Conservation (phyloP, 1,284 basidiomycete genomes). For the Marasmius sp. region DNA sequence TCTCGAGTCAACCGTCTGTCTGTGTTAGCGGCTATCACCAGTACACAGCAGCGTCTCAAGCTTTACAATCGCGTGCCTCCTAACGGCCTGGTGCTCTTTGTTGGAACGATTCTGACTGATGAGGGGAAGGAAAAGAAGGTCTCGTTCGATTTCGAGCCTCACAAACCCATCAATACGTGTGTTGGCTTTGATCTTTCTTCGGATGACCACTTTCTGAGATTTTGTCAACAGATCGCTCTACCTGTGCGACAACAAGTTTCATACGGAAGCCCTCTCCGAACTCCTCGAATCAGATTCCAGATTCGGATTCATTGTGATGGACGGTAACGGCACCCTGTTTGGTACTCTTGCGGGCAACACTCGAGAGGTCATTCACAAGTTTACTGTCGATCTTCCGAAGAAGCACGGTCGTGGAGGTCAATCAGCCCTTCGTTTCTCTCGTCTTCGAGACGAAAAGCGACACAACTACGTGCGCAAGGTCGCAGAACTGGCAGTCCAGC, state of each 20-base stretch:
- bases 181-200: conserved; percentile 25
- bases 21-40: conserved; percentile 96
- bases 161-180: conserved; percentile 98
- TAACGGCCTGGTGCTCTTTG: conserved; percentile 96
- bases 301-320: conserved; percentile 99
- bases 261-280: conserved; percentile 96
- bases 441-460: conserved; percentile 97
- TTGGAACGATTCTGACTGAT: conserved; percentile 97
- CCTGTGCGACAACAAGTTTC: conserved; percentile 99
- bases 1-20: conserved; percentile 98
- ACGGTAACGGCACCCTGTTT: conserved; percentile 95
- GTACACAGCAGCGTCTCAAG: conserved; percentile 98
- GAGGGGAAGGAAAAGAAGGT: conserved; percentile 99
- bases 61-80: conserved; percentile 95
- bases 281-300: conserved; percentile 96
- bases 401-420: conserved; percentile 99
- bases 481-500: conserved; percentile 94
- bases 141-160: conserved; percentile 96
- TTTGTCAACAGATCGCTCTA: conserved; percentile 76
- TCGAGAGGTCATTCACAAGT: conserved; percentile 96
- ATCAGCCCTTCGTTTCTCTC: conserved; percentile 99
- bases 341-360: conserved; percentile 97
- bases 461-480: conserved; percentile 99
- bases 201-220: neutral
- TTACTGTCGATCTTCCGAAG: conserved; percentile 98